These are phyloP conservation scores for Kazachstania kunashirensis DNA, from an alignment of 805 yeast species.

Conservation along the genomic window DNA sequence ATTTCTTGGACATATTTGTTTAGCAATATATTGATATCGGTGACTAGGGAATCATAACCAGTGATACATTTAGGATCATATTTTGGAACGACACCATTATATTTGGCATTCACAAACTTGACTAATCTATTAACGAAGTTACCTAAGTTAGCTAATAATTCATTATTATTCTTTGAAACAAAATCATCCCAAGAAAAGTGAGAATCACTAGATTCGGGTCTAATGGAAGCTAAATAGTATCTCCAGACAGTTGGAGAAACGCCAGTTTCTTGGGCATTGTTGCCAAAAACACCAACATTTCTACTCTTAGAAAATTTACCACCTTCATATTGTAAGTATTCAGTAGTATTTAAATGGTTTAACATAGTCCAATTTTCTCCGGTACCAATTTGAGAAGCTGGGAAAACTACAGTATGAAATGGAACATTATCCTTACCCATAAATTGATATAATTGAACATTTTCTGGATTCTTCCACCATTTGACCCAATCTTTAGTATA, in stretches of 20 bases:
- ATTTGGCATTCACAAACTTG: conserved; percentile 83
- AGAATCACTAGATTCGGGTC: conserved; percentile 94
- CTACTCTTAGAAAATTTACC: conserved; percentile 98
- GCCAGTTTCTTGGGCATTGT: conserved; percentile 91
- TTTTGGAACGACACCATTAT: conserved; percentile 79
- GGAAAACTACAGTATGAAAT: conserved; percentile 97
- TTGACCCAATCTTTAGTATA: conserved; percentile 70
- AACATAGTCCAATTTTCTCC: conserved; percentile 81
- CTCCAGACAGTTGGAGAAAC: conserved; percentile 93
- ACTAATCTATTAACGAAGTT: conserved; percentile 91
- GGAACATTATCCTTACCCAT: conserved; percentile 99
- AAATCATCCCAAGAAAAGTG: conserved; percentile 97
- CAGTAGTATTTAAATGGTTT: conserved; percentile 88
- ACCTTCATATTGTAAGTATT: conserved; percentile 93
- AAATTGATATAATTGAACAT: conserved; percentile 84
- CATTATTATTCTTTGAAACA: conserved; percentile 87
- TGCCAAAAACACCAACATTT: conserved; percentile 96
- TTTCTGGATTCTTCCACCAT: conserved; percentile 95
- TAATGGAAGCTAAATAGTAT: conserved; percentile 80
- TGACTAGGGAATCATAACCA: conserved; percentile 36
- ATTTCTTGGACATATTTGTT: conserved; percentile 54
- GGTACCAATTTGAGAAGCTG: conserved; percentile 85
- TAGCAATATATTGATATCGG: conserved; percentile 57
- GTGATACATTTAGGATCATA: conserved; percentile 42
- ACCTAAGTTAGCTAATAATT: conserved; percentile 90